Evolutionary conservation across 108 stramenopile species (phyloP), one percentile per base, ranked within the genome.

Genomic region (Conticribra guillardii): DNA sequence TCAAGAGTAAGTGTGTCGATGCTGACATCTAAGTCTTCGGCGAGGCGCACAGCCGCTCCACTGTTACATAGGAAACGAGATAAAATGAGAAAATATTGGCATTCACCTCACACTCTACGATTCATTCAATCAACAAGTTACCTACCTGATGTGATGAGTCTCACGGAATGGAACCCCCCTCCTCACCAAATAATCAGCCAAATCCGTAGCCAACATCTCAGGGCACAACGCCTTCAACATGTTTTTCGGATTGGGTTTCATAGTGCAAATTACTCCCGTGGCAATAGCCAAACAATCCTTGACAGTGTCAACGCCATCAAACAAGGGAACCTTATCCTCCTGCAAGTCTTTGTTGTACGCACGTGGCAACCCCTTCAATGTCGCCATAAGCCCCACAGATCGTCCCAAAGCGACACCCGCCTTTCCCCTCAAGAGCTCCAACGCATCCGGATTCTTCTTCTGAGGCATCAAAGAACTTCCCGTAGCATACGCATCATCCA

Each of bases 341-440:
- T 99, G 99, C 50, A 99, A 85, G 79, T 99, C 99, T 83, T 99
- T 99, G 84, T 99, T 99, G 95, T 99, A 99, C 18, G 99, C 96
- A 28, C 97, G 87, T 8, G 98, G 99, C 55, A 98, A 83, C 22
- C 98, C 98, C 83, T 98, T 98, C 41, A 99, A 85, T 28, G 97
- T 97, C 5, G 96, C 85, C 34, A 97, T 89, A 56, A 99, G 79
- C 7, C 96, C 96, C 24, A 96, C 92, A 48, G 90, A 84, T 57
- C 90, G 82, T 50, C 98, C 99, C 16, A 96, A 70, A 18, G 96
- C 95, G 41, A 97, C 84, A 21, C 98, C 99, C 15, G 97, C 92
- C 86, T 99, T 99, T 60, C 98, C 99, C 60, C 99, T 85, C 28
- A 99, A 82, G 49, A 99, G 80, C 80, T 99, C 99, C 64, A 98